These are phyloP conservation scores for Puccinellia tenuiflora DNA, from an alignment of 176 grass and related monocot species.

Conservation along the genomic window DNA sequence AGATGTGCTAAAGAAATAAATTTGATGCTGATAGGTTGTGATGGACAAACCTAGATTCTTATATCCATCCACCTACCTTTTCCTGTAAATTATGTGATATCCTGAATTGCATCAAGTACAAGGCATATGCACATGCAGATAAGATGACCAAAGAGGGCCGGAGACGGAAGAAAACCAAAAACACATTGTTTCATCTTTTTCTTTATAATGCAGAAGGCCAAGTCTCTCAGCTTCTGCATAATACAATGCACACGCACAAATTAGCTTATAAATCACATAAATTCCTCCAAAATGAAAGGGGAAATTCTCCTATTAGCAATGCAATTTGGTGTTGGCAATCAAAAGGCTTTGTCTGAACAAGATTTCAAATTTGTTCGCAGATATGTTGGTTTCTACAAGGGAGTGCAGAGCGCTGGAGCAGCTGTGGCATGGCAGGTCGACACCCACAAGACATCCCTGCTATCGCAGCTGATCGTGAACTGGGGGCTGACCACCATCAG, in stretches of 20 bases:
- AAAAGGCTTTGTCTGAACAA: neutral
- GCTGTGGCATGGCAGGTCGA: slow-evolving; percentile 86
- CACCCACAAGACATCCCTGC: slow-evolving; percentile 15
- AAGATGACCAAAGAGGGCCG: neutral
- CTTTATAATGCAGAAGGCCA: neutral
- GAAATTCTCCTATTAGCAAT: neutral
- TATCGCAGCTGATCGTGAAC: slow-evolving; percentile 62
- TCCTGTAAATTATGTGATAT: neutral
- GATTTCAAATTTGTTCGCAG: slow-evolving; percentile 26
- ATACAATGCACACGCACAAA: neutral
- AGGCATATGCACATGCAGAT: neutral
- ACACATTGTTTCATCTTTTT: neutral
- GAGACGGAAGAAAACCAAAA: neutral
- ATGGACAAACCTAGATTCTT: neutral
- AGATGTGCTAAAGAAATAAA: neutral
- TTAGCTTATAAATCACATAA: neutral
- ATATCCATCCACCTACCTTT: neutral
- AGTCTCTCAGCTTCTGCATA: neutral
- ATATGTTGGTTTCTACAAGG: slow-evolving; percentile 91
- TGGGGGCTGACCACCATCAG: slow-evolving; percentile 77
- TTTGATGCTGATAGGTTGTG: neutral
- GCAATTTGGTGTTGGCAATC: neutral
- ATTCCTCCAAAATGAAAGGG: neutral
- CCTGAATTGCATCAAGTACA: neutral
- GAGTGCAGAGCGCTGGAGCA: slow-evolving; percentile 79